Conservation (phyloP, 164 flowering plant species). For the Saururus chinensis region DNA sequence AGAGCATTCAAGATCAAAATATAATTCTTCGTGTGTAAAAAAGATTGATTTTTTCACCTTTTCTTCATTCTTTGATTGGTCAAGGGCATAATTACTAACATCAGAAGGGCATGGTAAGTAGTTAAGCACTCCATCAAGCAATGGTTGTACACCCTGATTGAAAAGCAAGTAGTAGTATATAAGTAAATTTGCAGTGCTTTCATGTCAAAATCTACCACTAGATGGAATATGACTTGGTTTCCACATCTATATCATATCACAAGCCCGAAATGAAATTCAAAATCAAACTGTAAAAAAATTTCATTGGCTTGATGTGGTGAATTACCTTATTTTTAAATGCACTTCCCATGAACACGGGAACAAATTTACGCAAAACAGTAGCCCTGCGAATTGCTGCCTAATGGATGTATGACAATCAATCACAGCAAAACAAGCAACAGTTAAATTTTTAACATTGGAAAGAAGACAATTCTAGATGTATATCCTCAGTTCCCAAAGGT, state of each 20-base stretch:
- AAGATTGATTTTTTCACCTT: slow-evolving; percentile 36
- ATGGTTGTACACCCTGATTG: slow-evolving; percentile 90
- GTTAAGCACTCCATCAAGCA: slow-evolving; percentile 83
- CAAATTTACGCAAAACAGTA: slow-evolving; percentile 74
- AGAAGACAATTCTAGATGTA: neutral
- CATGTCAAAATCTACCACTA: neutral
- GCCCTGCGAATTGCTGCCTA: slow-evolving; percentile 95
- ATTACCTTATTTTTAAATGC: slow-evolving; percentile 97
- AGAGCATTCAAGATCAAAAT: neutral
- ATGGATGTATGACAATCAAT: slow-evolving; percentile 3
- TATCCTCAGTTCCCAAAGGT: neutral
- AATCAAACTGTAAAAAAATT: neutral
- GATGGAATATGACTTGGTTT: too few relatives aligned
- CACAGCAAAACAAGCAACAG: too few relatives aligned
- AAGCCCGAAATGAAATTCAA: too few relatives aligned
- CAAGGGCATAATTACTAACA: slow-evolving; percentile 89
- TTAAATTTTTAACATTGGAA: neutral
- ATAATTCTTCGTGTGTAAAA: neutral
- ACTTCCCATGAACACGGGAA: slow-evolving; percentile 99
- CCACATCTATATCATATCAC: neutral
- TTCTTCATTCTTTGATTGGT: slow-evolving; percentile 83
- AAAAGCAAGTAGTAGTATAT: neutral
- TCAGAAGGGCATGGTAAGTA: slow-evolving; percentile 93
- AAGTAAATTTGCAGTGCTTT: neutral
- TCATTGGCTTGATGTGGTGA: neutral